These are phyloP conservation scores for Monosporascus sp. DNA, from an alignment of 2,329 filamentous ascomycete species.

Conservation along the genomic window DNA sequence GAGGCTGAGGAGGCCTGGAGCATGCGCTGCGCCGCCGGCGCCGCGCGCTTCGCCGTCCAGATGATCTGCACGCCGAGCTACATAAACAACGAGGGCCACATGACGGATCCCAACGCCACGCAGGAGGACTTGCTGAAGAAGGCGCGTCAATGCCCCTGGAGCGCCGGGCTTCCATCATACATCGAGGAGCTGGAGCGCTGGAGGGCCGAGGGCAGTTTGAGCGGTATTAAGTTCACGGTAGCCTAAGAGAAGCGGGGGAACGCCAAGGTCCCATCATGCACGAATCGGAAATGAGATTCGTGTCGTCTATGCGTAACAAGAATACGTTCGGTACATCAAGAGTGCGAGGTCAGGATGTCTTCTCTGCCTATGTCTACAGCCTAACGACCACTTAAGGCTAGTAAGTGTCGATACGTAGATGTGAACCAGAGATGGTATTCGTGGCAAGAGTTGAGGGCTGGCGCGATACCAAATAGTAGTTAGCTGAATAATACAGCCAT, in stretches of 20 bases:
- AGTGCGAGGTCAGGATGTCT: too few species aligned
- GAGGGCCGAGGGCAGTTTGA: constrained; percentile 25
- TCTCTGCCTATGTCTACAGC: too few species aligned
- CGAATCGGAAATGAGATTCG: too few species aligned
- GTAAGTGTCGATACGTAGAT: too few species aligned
- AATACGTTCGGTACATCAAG: too few species aligned
- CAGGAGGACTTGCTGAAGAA: constrained; percentile 26
- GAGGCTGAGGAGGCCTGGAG: constrained; percentile 45
- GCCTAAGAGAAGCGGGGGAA: constrained; percentile 1
- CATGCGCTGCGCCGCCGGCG: constrained; percentile 27
- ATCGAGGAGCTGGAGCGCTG: constrained; percentile 21
- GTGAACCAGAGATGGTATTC: too few species aligned
- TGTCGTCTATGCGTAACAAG: too few species aligned
- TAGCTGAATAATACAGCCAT: too few species aligned
- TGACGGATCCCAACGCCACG: constrained; percentile 11
- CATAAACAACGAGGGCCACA: constrained; percentile 39
- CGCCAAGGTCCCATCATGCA: too few species aligned
- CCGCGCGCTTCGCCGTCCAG: constrained; percentile 32
- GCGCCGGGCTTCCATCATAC: constrained; percentile 27
- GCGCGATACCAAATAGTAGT: too few species aligned
- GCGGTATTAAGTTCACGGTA: constrained; percentile 12
- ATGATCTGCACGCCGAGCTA: constrained; percentile 51
- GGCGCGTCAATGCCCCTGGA: constrained; percentile 23
- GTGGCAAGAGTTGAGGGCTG: too few species aligned
- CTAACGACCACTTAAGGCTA: too few species aligned